phyloP scores from a whole-genome alignment of 2,329 filamentous ascomycete genomes.

The Aspergillus quadrilineatus region DNA sequence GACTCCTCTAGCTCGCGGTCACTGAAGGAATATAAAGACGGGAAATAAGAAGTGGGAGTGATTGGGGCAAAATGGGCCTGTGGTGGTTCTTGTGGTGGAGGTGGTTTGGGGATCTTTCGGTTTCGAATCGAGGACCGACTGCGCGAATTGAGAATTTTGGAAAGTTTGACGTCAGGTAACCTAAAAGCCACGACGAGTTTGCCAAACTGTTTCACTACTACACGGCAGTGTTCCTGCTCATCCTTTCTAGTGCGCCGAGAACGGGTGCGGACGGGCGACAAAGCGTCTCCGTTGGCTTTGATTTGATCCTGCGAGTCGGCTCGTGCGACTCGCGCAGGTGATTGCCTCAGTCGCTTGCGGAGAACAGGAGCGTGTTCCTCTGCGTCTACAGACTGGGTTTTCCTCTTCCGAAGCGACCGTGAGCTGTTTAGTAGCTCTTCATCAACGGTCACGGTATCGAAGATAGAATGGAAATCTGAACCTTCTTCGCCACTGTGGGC shows the following conservation, averaged over 20 bases:
- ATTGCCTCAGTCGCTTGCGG: conserved; percentile 51
- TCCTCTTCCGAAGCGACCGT: conserved; percentile 77
- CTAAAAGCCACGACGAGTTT: conserved; percentile 61
- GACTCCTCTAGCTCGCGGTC: conserved; percentile 86
- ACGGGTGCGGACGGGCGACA: conserved; percentile 48
- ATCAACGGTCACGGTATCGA: conserved; percentile 69
- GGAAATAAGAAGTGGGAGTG: conserved; percentile 64
- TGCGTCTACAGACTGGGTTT: conserved; percentile 67
- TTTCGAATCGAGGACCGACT: conserved; percentile 60
- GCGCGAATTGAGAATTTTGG: conserved; percentile 58
- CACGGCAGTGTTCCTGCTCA: conserved; percentile 41
- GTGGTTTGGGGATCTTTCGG: conserved; percentile 43
- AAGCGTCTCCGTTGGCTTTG: conserved; percentile 21
- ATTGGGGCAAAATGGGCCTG: conserved; percentile 61
- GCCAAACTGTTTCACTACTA: conserved; percentile 42
- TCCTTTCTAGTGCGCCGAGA: conserved; percentile 55
- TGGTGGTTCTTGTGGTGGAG: conserved; percentile 42
- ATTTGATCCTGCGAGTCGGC: conserved; percentile 22
- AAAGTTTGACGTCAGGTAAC: conserved; percentile 59
- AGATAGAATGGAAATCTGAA: conserved; percentile 73
- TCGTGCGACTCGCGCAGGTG: conserved; percentile 26
- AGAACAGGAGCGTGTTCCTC: conserved; percentile 47
- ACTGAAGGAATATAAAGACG: conserved; percentile 83
- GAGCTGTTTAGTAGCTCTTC: conserved; percentile 74
- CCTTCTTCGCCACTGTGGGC: conserved; percentile 63